phyloP scores from a whole-genome alignment of 2,329 filamentous ascomycete species.

The Ophiostoma montium region DNA sequence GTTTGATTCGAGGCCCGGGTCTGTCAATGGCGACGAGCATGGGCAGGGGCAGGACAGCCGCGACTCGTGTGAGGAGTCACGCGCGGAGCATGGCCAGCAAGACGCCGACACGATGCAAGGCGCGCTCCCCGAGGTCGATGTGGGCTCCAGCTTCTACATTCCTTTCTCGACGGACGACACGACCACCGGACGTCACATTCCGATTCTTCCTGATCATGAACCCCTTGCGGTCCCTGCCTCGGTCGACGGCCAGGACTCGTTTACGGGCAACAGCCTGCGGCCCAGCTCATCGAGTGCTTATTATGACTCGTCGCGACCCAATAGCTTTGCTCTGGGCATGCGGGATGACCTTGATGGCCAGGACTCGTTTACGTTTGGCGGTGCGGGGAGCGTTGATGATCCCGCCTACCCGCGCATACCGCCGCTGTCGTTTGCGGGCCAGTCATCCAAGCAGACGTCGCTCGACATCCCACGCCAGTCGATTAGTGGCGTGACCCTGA shows the following conservation, averaged over 20 bases:
- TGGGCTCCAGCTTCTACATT: constrained; percentile 35
- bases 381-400: constrained; percentile 13
- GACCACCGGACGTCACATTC: constrained; percentile 10
- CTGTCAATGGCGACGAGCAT: constrained; percentile 6
- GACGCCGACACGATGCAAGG: constrained; percentile 10
- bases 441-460: constrained; percentile 33
- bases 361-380: constrained; percentile 27
- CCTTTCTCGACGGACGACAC: constrained; percentile 27
- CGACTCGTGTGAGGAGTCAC: neutral
- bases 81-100: neutral
- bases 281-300: constrained; percentile 25
- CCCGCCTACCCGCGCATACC: neutral
- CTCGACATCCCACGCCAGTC: constrained; percentile 28
- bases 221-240: constrained; percentile 33
- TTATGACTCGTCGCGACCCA: constrained; percentile 28
- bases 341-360: constrained; percentile 24
- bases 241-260: constrained; percentile 12
- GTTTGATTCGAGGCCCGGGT: constrained; percentile 18
- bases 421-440: constrained; percentile 18
- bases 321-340: constrained; percentile 26
- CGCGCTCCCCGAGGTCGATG: constrained; percentile 36
- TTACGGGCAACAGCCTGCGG: constrained; percentile 19
- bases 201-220: constrained; percentile 31
- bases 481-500: constrained; percentile 22
- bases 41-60: constrained; percentile 10